Evolutionary conservation across 441 rosid genomes (phyloP), one percentile per base, ranked within the genome.

Genomic region (Erysimum cheiri): DNA sequence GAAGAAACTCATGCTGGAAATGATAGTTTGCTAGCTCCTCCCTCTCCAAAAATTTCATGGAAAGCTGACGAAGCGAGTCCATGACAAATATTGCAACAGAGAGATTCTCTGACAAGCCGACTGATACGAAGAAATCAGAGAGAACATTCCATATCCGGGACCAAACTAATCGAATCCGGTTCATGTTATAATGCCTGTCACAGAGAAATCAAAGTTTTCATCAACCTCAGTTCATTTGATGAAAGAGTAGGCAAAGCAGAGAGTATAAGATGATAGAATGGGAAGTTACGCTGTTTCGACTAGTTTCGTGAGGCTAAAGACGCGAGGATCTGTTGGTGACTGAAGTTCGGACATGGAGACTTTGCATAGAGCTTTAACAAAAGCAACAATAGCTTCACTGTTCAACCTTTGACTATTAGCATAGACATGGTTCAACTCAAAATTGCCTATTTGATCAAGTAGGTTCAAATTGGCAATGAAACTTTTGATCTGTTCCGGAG

Each of bases 171-270:
- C 98, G 79, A 81, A 96, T 96, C 46, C 98, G 86, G 80, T 82
- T 87, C 99, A 96, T 96, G 82, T 96, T 96, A 82, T 93, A 96
- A 80, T 93, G 99, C 92, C 99, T 96, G 96, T 78, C 75, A 70
- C 59, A 64, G 37, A 32, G 64, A 56, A 60, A 71, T 2, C 17
- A 39, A 70, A 0, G 47, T 64, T 59, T 14, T 2, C 39, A 57
- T 75, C 61, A 69, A 53, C 15, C 11, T 12, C 13, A 31, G 3
- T 46, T 63, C n/a, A 32, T 46, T 29, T 24, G 55, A 71, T 43
- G 22, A 32, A 14, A 31, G 32, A 56, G 17, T 14, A 0, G 8
- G 36, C 13, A 66, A 57, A 31, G 28, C 3, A 39, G 32, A 39
- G 35, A 63, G 5, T 55, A 62, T 12, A 13, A 53, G 9, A 24